A percentile compares a stretch with the other conserved stretches of the same genome.
phyloP scores from a whole-genome alignment of 1,139 yeast genomes.

The Ogataea hybrid region DNA sequence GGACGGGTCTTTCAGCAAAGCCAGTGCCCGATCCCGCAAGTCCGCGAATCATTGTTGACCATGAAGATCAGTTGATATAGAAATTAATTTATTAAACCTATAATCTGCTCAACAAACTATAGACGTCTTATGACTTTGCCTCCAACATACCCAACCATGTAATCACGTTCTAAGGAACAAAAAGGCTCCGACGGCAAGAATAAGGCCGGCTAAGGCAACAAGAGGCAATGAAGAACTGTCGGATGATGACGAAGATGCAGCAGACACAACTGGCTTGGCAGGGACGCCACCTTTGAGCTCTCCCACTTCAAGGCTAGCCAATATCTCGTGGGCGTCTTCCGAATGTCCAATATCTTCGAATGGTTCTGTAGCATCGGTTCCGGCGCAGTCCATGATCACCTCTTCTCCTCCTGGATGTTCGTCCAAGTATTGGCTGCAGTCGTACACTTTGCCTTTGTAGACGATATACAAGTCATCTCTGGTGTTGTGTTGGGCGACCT shows the following conservation, averaged over 20 bases:
- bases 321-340: conserved; percentile 84
- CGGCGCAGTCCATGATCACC: conserved; percentile 87
- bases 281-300: conserved; percentile 42
- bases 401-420: conserved; percentile 99
- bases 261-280: conserved; percentile 16
- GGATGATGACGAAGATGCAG: conserved; percentile 14
- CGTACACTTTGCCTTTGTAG: conserved; percentile 87
- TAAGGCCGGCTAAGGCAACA: conserved; percentile 25
- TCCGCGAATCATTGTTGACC: too few relatives aligned
- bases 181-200: conserved; percentile 28
- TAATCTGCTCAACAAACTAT: conserved; percentile 8
- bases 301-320: conserved; percentile 70
- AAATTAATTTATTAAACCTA: background rate
- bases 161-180: conserved; percentile 22
- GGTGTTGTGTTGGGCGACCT: conserved; percentile 75
- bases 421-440: conserved; percentile 77
- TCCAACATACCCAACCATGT: background rate
- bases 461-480: conserved; percentile 87
- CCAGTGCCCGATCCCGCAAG: too few relatives aligned
- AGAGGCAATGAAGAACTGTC: conserved; percentile 18
- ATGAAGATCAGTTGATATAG: background rate
- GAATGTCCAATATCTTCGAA: conserved; percentile 98
- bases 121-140: background rate
- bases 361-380: conserved; percentile 90
- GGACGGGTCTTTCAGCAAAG: too few relatives aligned